A percentile compares a stretch with the other conserved stretches of the same genome.
Conservation (phyloP, 768 basidiomycete species). For the Amanita phalloides region DNA sequence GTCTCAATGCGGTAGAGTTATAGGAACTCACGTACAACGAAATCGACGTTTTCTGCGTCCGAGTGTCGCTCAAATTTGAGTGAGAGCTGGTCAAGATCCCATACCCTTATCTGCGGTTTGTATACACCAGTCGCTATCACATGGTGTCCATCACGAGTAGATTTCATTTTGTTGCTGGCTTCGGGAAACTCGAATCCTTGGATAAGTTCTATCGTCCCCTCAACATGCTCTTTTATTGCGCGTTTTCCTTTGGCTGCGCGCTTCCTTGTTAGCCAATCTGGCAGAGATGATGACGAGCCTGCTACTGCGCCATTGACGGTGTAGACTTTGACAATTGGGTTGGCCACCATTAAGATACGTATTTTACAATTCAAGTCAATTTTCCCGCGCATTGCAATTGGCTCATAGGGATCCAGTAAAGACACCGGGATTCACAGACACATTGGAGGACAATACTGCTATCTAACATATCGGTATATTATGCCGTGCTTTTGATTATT, state of each 20-base stretch:
- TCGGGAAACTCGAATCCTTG: slow-evolving; percentile 98
- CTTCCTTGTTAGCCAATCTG: slow-evolving; percentile 84
- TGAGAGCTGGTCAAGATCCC: slow-evolving; percentile 87
- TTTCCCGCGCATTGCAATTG: background rate
- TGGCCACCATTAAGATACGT: slow-evolving; percentile 11
- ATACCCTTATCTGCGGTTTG: slow-evolving; percentile 95
- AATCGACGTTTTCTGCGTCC: slow-evolving; percentile 96
- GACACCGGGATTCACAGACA: background rate
- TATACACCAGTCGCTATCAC: slow-evolving; percentile 93
- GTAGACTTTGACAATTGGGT: slow-evolving; percentile 65
- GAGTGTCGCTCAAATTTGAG: slow-evolving; percentile 95
- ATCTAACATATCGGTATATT: slow-evolving; percentile 1
- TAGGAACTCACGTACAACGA: slow-evolving; percentile 70
- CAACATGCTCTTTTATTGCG: slow-evolving; percentile 57
- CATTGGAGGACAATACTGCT: background rate
- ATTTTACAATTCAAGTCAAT: background rate
- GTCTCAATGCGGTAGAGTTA: background rate
- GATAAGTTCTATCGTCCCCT: slow-evolving; percentile 82
- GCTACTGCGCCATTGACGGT: slow-evolving; percentile 90
- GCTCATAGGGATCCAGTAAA: background rate
- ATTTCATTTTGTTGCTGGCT: slow-evolving; percentile 85
- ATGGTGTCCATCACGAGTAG: slow-evolving; percentile 87
- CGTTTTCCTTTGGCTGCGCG: slow-evolving; percentile 61
- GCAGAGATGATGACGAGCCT: slow-evolving; percentile 84
- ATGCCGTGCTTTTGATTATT: background rate